Percentiles rank a stretch among this genome's conserved stretches.
Conservation (phyloP, 495 filamentous ascomycete species). For the Halenospora varia region DNA sequence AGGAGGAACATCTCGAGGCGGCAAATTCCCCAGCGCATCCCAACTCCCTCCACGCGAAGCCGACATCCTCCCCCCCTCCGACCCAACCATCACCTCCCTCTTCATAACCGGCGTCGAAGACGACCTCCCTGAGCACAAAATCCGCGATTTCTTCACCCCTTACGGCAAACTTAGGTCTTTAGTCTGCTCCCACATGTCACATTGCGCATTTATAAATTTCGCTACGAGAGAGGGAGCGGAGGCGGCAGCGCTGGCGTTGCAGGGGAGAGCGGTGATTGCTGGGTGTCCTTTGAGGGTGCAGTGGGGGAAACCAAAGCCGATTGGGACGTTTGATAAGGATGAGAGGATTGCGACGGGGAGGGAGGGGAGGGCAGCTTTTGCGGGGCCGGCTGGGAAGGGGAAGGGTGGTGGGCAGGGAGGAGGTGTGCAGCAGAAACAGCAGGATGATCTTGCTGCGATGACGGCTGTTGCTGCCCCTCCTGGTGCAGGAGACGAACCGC, state of each 20-base stretch:
- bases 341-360: slow-evolving; percentile 70
- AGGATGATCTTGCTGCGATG: slow-evolving; percentile 45
- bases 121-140: slow-evolving; percentile 85
- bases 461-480: slow-evolving; percentile 71
- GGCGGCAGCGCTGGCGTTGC: slow-evolving; percentile 73
- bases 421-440: slow-evolving; percentile 23
- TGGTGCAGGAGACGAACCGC: slow-evolving; percentile 71
- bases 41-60: slow-evolving; percentile 74
- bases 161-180: slow-evolving; percentile 86
- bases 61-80: slow-evolving; percentile 79
- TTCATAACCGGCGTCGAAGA: slow-evolving; percentile 96
- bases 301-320: slow-evolving; percentile 86
- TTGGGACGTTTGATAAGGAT: slow-evolving; percentile 85
- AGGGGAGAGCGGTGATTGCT: slow-evolving; percentile 77
- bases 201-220: slow-evolving; percentile 96
- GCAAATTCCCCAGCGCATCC: slow-evolving; percentile 62
- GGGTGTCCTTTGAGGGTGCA: slow-evolving; percentile 85
- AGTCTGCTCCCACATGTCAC: slow-evolving; percentile 92
- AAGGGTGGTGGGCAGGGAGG: slow-evolving; percentile 25
- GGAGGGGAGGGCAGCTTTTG: slow-evolving; percentile 60
- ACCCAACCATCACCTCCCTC: slow-evolving; percentile 80
- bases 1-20: slow-evolving; percentile 46
- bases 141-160: slow-evolving; percentile 83
- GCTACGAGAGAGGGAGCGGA: slow-evolving; percentile 78
- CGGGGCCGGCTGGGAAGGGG: slow-evolving; percentile 14